Percentiles rank a stretch among this genome's conserved stretches.
Evolutionary conservation across 2,329 filamentous ascomycete species (phyloP).

Genomic region (Pseudofabraea citricarpa): DNA sequence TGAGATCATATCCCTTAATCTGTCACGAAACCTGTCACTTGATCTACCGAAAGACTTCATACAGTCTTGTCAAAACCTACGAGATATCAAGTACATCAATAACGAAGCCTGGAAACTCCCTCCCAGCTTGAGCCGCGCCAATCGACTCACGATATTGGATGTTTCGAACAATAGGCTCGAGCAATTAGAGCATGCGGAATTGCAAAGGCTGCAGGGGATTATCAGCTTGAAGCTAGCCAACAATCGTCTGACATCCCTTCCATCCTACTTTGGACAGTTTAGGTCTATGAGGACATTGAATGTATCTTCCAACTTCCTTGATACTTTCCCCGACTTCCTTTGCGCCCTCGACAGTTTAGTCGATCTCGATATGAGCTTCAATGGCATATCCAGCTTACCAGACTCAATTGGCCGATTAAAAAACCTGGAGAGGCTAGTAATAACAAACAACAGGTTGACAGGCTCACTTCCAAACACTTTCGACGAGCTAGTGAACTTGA

Average conservation of each 20-base stretch:
- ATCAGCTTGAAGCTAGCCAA: constrained; percentile 91
- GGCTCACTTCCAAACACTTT: constrained; percentile 72
- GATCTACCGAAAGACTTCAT: constrained; percentile 96
- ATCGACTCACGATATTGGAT: constrained; percentile 80
- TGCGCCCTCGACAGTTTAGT: constrained; percentile 78
- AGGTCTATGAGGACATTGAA: constrained; percentile 77
- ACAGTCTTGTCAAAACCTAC: constrained; percentile 81
- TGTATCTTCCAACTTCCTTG: constrained; percentile 88
- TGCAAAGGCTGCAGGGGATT: constrained; percentile 69
- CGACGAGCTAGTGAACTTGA: constrained; percentile 68
- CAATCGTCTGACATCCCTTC: constrained; percentile 77
- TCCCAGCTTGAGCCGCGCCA: constrained; percentile 75
- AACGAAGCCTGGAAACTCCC: constrained; percentile 89
- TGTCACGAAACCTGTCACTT: constrained; percentile 87
- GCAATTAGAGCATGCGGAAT: constrained; percentile 77
- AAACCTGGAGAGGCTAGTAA: constrained; percentile 82
- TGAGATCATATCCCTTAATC: constrained; percentile 91
- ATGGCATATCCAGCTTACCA: constrained; percentile 75
- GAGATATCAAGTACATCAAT: constrained; percentile 93
- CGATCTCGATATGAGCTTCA: constrained; percentile 96
- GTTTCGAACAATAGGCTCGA: constrained; percentile 93
- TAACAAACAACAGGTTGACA: constrained; percentile 87
- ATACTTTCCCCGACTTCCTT: constrained; percentile 78
- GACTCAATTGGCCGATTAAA: constrained; percentile 72
- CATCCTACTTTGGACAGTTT: constrained; percentile 78